Base-by-base conservation (phyloP, 495 filamentous ascomycete genomes). In the Xylaria venustula region DNA sequence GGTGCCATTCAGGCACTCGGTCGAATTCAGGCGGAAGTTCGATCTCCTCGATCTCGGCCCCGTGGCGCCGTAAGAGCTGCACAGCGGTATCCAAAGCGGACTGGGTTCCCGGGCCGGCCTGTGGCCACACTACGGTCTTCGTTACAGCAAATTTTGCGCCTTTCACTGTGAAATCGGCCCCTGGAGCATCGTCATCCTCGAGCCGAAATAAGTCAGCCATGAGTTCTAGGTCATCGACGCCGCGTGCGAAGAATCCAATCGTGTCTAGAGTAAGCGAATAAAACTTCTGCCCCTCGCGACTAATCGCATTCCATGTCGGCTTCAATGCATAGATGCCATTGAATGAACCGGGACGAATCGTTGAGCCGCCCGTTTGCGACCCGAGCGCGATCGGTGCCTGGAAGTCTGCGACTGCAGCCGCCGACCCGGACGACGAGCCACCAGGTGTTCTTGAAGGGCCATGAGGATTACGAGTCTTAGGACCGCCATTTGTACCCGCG, bases 321-420 rank as follows among this genome's bases (percentile, higher is more conserved):
- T 87, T 87, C 25, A 85, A 65, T 3, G 74, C 80, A 60, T 79
- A 85, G 17, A 81, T 73, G 28, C 82, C 81, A 54, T 81, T 82
- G 67, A 79, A 86, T 0, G 80, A 83, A 3, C 66, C 83, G 0
- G 84, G 84, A 1, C 82, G 77, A 44, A 81, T 76, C n/a, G 65
- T 71, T 28, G 72, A 77, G 0, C 82, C 82, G 9, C 76, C 79
- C 0, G 81, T 85, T 66, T 85, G 82, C 0, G 81, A 79, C 0
- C 80, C 81, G 7, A 83, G 64, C 0, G 63, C 71, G 32, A 85
- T 65, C 0, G 79, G 77, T 3, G 74, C 77, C 54, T 83, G 82
- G 50, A 75, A 73, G 55, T 83, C 82, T 19, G 65, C 81, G 0
- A 84, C 80, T 11, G 78, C 81, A 0, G 80, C 81, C 17, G 72